Evolutionary conservation across 306 rosid species (phyloP), one percentile per base, ranked within the genome.

Genomic region (peach (Prunus persica)): DNA sequence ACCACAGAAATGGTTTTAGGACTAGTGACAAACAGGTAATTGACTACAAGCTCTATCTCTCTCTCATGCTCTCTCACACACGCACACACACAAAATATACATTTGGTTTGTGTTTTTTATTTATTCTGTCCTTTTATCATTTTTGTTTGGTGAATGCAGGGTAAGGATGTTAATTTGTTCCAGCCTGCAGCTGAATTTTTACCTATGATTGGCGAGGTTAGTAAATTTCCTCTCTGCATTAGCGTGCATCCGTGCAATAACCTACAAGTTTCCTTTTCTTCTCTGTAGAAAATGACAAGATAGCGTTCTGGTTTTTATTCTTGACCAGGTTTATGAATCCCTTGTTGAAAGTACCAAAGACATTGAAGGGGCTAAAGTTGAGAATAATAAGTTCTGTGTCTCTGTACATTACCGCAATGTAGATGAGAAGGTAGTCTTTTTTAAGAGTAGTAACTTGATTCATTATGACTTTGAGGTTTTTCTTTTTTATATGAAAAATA

Each of bases 401-500:
- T 92, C 98, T 78, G 96, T 94, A 79, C 98, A 94, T 76, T 94
- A 94, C 85, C 97, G 98, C 77, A 94, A 94, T 3, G 98, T 94
- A 67, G 95, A 91, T 11, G 97, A 90, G 68, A 85, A 89, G 93
- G 98, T 94, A 81, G 6, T 58, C 66, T 69, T 69, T 79, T 47
- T 51, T 14, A 45, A 11, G 22, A 56, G 24, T 15, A 18, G 0
- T 46, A 25, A 68, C 18, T 15, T 38, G 18, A 50, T 22, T 51
- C 0, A 6, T 24, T 32, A 5, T 12, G 38, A 71, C n/a, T n/a
- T 13, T 0, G 16, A 51, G 49, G 2, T 25, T 2, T 32, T 38
- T 4, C 28, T 13, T 55, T 71, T 79, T 64, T 55, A 11, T 4
- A 9, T 11, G 25, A 10, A 20, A 56, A 6, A 54, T 3, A 3